Conservation (phyloP, 2,329 filamentous ascomycete species). For the Colletotrichum liriopes region DNA sequence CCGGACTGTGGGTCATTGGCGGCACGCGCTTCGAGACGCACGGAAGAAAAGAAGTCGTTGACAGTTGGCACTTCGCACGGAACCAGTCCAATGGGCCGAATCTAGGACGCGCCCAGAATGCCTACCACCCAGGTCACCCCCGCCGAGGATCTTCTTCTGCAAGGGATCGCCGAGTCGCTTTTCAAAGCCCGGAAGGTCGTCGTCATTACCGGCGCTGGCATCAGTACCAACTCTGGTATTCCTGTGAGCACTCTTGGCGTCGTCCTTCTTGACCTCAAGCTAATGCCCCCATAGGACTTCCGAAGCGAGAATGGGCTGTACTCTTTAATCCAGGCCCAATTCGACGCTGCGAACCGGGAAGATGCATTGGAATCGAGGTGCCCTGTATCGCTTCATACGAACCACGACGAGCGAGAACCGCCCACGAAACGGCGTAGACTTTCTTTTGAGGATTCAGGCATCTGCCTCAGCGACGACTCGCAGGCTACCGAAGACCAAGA, state of each 20-base stretch:
- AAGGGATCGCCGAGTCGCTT: slow-evolving; percentile 75
- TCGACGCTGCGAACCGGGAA: slow-evolving; percentile 65
- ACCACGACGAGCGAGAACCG: slow-evolving; percentile 41
- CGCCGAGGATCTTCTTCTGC: slow-evolving; percentile 68
- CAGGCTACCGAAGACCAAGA: neutral
- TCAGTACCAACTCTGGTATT: slow-evolving; percentile 83
- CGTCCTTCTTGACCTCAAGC: slow-evolving; percentile 36
- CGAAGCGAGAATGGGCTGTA: slow-evolving; percentile 82
- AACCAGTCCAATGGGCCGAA: slow-evolving; percentile 39
- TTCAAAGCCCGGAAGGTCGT: slow-evolving; percentile 79
- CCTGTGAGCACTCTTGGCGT: slow-evolving; percentile 67
- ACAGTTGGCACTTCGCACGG: neutral
- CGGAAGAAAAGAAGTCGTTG: neutral
- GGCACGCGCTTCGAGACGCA: slow-evolving; percentile 17
- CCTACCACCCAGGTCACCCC: slow-evolving; percentile 71
- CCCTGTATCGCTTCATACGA: slow-evolving; percentile 34
- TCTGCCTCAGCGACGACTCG: slow-evolving; percentile 34
- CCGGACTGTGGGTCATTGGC: neutral
- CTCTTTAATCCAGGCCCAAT: slow-evolving; percentile 79
- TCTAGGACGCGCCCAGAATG: slow-evolving; percentile 59
- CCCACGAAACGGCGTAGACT: slow-evolving; percentile 54
- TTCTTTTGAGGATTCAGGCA: slow-evolving; percentile 46
- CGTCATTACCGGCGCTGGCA: slow-evolving; percentile 80
- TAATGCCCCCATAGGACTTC: slow-evolving; percentile 69
- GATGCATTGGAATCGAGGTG: neutral